phyloP scores from a whole-genome alignment of 441 rosid species.

The Capsella rubella region DNA sequence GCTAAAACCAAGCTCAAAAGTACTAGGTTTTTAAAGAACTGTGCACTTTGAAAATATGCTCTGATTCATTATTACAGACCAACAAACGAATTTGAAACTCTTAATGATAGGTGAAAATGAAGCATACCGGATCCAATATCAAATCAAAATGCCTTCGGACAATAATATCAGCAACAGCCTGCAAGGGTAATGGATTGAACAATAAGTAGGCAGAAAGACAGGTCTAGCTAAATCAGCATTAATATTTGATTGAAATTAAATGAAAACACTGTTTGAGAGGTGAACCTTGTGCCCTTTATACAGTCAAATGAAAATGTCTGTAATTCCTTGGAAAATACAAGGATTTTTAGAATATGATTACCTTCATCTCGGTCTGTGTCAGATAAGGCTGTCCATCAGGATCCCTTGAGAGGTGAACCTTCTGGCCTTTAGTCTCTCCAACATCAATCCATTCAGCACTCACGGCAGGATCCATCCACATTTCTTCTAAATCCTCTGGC shows the following conservation, averaged over 20 bases:
- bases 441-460: constrained; percentile 83
- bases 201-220: neutral
- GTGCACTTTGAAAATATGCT: constrained; percentile 1
- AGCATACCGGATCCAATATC: constrained; percentile 70
- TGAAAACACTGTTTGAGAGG: neutral
- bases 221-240: constrained; percentile 3
- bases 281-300: too few relatives aligned
- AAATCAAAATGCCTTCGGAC: constrained; percentile 71
- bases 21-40: constrained; percentile 13
- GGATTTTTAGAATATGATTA: constrained; percentile 28
- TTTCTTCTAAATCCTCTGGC: constrained; percentile 68
- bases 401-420: constrained; percentile 91
- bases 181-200: constrained; percentile 43
- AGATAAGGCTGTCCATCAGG: constrained; percentile 91
- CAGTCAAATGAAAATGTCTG: too few relatives aligned
- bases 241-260: neutral
- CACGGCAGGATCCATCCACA: constrained; percentile 86
- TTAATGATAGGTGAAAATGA: constrained; percentile 10
- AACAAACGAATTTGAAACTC: neutral
- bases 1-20: constrained; percentile 22
- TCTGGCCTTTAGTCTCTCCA: constrained; percentile 83
- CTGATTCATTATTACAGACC: constrained; percentile 3
- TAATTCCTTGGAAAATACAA: neutral
- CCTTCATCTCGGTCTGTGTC: constrained; percentile 94
- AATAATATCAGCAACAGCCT: constrained; percentile 91